Base-by-base conservation (phyloP, 176 grass and related monocot genomes). In the Aegilops bicornis region DNA sequence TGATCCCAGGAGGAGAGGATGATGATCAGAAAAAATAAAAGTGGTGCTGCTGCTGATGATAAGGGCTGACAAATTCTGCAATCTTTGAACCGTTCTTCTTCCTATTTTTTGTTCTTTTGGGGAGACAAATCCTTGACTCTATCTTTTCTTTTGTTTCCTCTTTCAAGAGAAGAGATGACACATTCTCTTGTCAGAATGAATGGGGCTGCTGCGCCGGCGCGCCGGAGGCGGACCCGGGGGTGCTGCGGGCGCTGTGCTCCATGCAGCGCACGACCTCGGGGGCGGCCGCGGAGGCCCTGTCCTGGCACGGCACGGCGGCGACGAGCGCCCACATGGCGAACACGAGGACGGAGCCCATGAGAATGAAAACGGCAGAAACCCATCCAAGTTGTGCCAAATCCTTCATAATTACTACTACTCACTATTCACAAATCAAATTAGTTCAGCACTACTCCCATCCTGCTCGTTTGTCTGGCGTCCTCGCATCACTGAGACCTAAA, bases 291-390 rank as follows among this genome's bases (percentile, higher is more conserved):
- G 88, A 70, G 6, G 43, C 40, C 23, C 81, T 20, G 70, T 91
- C 92, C 80, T 90, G 88, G 73, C 87, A 92, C 33, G 92, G 94
- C 71, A 99, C 87, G n/a, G 94, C 92, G 15, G 87, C 90, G 3
- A 85, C 90, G 4, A 99, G 83, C 25, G 79, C 90, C 97, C 97
- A 99, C 90, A 87, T 94, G 67, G 88, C 69, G 78, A 99, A 96
- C 10, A 86, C 92, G 6, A 99, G 92, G 5, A 94, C 79, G 3
- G 94, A 96, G 71, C 92, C 94, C 97, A 99, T 96, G 59, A n/a
- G n/a, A n/a, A n/a, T n/a, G n/a, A n/a, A n/a, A n/a, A n/a, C n/a
- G n/a, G n/a, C n/a, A n/a, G n/a, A n/a, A n/a, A n/a, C n/a, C n/a
- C n/a, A n/a, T n/a, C n/a, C n/a, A n/a, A n/a, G n/a, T n/a, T n/a